Evolutionary conservation across 2,329 filamentous ascomycete genomes (phyloP), one percentile per base, ranked within the genome.

Genomic region (Aspergillus carbonarius): DNA sequence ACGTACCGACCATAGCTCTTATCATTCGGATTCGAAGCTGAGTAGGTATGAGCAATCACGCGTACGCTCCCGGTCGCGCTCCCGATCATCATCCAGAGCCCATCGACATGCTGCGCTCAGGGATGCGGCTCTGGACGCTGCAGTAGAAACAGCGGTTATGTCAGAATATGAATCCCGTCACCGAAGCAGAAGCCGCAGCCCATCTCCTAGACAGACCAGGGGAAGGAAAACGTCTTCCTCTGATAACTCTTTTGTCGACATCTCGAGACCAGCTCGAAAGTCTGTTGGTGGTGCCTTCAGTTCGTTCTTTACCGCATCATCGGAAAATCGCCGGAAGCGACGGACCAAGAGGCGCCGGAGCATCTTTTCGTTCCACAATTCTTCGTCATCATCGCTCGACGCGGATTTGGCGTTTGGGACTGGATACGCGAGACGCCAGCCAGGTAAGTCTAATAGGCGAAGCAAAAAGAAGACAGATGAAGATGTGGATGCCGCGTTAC

Each of bases 401-500:
- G 85, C 83, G 18, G 88, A 91, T 68, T 75, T 90, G 60, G 87
- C 87, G 9, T 90, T 89, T 69, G 87, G 88, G 9, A 81, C 77
- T 55, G 87, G 85, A 15, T 88, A 73, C 35, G 59, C 75, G 2
- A 73, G 70, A 35, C 73, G 72, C 40, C 60, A 68, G 13, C 57
- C 67, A 13, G 68, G 65, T 48, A 80, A 80, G 60, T 74, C 75
- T 50, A 69, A 65, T 20, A 68, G 65, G 56, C 63, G 53, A 39
- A 69, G 60, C 57, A 72, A 67, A 57, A 57, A 63, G 44, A 66
- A 72, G 46, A 66, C 71, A 37, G 58, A 65, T 6, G 59, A 66
- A 34, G 71, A 77, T 49, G 75, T 81, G 7, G 75, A 82, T 62
- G 76, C 79, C 15, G 78, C 78, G 48, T 74, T 84, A 55, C 61